Evolutionary conservation across 2,329 filamentous ascomycete genomes (phyloP), one percentile per base, ranked within the genome.

Genomic region (Ambrosiella cleistominuta): DNA sequence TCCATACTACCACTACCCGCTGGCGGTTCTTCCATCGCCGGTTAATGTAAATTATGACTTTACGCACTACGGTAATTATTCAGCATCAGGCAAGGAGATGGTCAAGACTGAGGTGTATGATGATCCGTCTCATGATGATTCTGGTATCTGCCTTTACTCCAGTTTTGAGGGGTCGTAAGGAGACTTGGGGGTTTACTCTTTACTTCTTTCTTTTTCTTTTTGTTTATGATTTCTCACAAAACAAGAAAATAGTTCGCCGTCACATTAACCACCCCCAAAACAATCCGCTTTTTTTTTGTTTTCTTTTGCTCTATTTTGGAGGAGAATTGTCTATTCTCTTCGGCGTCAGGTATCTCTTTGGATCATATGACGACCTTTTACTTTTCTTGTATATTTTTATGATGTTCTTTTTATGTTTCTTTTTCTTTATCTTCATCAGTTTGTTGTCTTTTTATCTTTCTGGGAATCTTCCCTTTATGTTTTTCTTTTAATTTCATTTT

Each of bases 321-420:
- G 8, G 37, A 47, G 50, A 52, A 36, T 52, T 19, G 15, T 54
- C 8, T 35, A 44, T 57, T 57, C 42, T 57, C 54, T 15, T 50
- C 42, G 45, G 36, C 47, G 42, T 38, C 19, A 57, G 44, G 36
- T 57, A n/a, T 44, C 44, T 44, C 45, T 2, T 47, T 47, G n/a
- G n/a, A 38, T 19, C 38, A 38, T 39, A 53, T 53, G 35, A 53
- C 35, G 51, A 53, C 51, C 38, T 53, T 44, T 51, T 58, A 53
- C 39, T 39, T 38, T 58, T 40, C 37, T 45, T 58, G 56, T 58
- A 51, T 53, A 58, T 58, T 58, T 44, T 54, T 53, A 53, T 38
- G 56, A 51, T 57, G 39, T 44, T 58, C 37, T 52, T 57, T 50
- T 54, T 27, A 44, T 42, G 40, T 47, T 53, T 44, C 27, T 35